phyloP scores from a whole-genome alignment of 257 asterid species.

The Scutellaria baicalensis region DNA sequence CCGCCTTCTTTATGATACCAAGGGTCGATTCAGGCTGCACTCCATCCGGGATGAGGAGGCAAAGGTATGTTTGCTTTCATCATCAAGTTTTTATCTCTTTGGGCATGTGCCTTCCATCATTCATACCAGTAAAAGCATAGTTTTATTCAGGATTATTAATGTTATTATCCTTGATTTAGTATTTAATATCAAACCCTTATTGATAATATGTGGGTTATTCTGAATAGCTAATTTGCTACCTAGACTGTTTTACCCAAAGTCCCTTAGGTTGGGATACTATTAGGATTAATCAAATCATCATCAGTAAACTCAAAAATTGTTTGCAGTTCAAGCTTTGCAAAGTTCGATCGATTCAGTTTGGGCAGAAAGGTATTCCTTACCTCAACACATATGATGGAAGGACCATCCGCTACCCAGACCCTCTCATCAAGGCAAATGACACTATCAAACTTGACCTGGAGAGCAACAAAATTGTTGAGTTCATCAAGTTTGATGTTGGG shows the following conservation, averaged over 20 bases:
- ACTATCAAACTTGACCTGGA: slow-evolving; percentile 31
- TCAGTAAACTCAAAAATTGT: neutral
- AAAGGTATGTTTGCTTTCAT: slow-evolving; percentile 17
- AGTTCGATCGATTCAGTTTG: slow-evolving; percentile 39
- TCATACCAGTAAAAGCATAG: no score
- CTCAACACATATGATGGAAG: slow-evolving; percentile 34
- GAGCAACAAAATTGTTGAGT: slow-evolving; percentile 27
- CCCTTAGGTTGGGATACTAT: neutral
- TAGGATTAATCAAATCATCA: no score
- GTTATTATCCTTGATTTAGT: no score
- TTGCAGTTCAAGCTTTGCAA: slow-evolving; percentile 37
- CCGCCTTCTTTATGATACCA: slow-evolving; percentile 44
- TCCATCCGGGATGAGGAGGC: slow-evolving; percentile 43
- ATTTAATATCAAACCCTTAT: no score
- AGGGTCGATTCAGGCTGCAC: slow-evolving; percentile 40
- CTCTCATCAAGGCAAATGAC: slow-evolving; percentile 37
- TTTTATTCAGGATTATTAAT: no score
- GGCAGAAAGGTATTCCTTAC: slow-evolving; percentile 39
- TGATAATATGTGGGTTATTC: no score
- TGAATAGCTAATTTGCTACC: no score
- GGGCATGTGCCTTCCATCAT: neutral
- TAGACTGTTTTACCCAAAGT: neutral
- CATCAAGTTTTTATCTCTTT: neutral
- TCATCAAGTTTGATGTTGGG: slow-evolving; percentile 46
- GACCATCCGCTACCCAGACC: slow-evolving; percentile 39